These are phyloP conservation scores for Chloromonas sp. DNA, from an alignment of 163 green algal species.

Conservation along the genomic window DNA sequence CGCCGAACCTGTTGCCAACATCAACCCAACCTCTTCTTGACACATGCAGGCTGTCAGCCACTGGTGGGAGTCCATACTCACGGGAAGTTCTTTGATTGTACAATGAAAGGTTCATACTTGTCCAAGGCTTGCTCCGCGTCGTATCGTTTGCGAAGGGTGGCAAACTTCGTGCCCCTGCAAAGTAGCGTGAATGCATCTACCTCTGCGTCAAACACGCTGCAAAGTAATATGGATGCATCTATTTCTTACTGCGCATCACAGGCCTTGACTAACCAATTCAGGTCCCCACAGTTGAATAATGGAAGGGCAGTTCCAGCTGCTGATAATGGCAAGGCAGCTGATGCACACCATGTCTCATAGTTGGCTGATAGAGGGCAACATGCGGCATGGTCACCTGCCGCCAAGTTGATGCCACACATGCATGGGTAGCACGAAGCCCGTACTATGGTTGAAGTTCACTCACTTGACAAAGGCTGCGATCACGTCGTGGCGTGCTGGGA, in stretches of 20 bases:
- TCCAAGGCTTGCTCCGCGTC: conserved; percentile 33
- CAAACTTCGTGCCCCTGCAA: conserved; percentile 53
- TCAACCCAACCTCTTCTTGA: not conserved
- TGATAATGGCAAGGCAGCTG: too few species aligned
- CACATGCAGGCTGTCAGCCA: not conserved
- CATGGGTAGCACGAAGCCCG: too few species aligned
- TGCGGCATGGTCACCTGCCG: too few species aligned
- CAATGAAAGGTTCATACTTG: conserved; percentile 72
- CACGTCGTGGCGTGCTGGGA: conserved; percentile 34
- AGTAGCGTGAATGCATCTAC: not conserved
- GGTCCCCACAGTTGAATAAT: too few species aligned
- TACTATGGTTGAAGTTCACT: not conserved
- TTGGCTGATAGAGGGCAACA: too few species aligned
- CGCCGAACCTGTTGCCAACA: not conserved
- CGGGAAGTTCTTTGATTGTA: conserved; percentile 59
- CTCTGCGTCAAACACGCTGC: too few species aligned
- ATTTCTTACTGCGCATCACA: too few species aligned
- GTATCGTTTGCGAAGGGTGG: conserved; percentile 44
- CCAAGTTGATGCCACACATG: too few species aligned
- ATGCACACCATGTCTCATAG: too few species aligned
- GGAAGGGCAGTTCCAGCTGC: too few species aligned
- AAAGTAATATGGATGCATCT: too few species aligned
- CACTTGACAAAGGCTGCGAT: conserved; percentile 55
- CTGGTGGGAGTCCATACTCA: conserved; percentile 23
- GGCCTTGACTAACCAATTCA: too few species aligned